A percentile compares a stretch with the other conserved stretches of the same genome.
phyloP scores from a whole-genome alignment of 306 rosid species.

The Dryas octopetala region DNA sequence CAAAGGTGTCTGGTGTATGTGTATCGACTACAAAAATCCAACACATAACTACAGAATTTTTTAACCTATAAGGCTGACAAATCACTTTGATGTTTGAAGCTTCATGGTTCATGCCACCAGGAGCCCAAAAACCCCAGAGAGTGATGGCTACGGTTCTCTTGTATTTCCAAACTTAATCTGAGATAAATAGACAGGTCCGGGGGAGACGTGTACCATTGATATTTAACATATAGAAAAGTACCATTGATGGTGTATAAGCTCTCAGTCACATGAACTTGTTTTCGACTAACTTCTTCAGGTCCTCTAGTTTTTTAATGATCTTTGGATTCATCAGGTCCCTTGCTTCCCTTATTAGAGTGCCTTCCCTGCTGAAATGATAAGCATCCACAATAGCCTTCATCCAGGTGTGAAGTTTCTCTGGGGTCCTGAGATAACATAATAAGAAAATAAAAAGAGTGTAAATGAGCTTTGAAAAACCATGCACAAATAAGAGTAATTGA shows the following conservation, averaged over 20 bases:
- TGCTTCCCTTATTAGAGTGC: constrained; percentile 82
- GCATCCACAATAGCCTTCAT: constrained; percentile 70
- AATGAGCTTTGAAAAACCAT: neutral
- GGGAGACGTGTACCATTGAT: neutral
- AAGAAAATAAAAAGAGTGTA: neutral
- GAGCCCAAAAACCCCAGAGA: neutral
- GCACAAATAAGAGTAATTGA: neutral
- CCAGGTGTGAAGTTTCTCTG: constrained; percentile 77
- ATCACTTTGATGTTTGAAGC: neutral
- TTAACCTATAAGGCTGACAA: neutral
- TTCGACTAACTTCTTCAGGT: constrained; percentile 57
- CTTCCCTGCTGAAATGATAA: constrained; percentile 75
- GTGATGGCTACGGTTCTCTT: neutral
- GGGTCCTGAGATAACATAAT: constrained; percentile 52
- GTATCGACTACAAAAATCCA: constrained; percentile 6
- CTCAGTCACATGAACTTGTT: constrained; percentile 59
- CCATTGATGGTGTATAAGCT: neutral
- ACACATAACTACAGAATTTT: neutral
- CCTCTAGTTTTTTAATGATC: constrained; percentile 71
- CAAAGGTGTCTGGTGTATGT: neutral
- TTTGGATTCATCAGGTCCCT: constrained; percentile 86
- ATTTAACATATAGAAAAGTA: neutral
- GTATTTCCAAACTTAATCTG: neutral
- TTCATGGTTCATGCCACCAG: neutral
- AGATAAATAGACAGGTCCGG: neutral